Percentiles rank a stretch among this genome's conserved stretches.
phyloP scores from a whole-genome alignment of 2,329 filamentous ascomycete species.

The Hypoxylon sp. region DNA sequence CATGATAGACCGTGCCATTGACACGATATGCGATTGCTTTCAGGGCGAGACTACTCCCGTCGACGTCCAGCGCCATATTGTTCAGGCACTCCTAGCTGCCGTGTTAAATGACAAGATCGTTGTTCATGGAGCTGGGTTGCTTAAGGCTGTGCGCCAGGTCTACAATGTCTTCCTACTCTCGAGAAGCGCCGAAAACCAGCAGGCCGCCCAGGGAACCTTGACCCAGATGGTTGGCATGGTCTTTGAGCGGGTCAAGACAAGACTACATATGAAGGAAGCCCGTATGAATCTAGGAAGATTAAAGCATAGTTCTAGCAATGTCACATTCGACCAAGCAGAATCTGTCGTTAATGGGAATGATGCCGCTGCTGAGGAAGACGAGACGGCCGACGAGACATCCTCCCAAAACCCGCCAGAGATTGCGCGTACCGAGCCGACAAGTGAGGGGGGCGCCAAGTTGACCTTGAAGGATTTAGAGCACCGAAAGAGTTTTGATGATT shows the following conservation, averaged over 20 bases:
- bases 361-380: conserved; percentile 56
- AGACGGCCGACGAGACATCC: conserved; percentile 56
- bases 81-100: conserved; percentile 95
- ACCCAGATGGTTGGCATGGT: conserved; percentile 99
- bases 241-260: conserved; percentile 91
- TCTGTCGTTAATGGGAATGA: conserved; percentile 53
- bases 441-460: conserved; percentile 67
- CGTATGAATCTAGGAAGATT: conserved; percentile 71
- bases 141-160: conserved; percentile 97
- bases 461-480: conserved; percentile 77
- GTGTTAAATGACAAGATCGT: conserved; percentile 99
- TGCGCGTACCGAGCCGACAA: conserved; percentile 48
- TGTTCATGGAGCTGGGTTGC: conserved; percentile 92
- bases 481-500: conserved; percentile 78
- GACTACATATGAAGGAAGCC: conserved; percentile 89
- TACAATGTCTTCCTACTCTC: conserved; percentile 99
- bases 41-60: conserved; percentile 93
- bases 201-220: conserved; percentile 95
- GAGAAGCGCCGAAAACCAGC: conserved; percentile 93
- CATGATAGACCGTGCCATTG: conserved; percentile 96
- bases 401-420: conserved; percentile 51
- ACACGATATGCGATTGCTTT: conserved; percentile 99
- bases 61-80: conserved; percentile 96
- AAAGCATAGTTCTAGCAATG: conserved; percentile 67
- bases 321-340: conserved; percentile 65